These are phyloP conservation scores for Citrus australasica DNA, from an alignment of 345 rosid genomes.

Conservation along the genomic window DNA sequence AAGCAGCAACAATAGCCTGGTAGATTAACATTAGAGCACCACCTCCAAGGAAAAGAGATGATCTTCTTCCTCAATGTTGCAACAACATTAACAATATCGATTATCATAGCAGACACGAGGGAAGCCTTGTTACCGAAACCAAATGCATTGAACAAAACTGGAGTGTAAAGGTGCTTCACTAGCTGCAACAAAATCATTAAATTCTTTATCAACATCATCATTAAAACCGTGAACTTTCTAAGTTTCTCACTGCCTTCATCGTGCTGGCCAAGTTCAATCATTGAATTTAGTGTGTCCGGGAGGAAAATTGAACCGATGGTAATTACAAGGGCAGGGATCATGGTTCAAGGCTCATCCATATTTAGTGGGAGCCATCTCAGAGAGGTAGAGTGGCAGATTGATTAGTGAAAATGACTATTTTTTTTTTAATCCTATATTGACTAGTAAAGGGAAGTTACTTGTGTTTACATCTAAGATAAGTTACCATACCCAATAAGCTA, in stretches of 20 bases:
- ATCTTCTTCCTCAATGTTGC: constrained; percentile 83
- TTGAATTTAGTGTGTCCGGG: no score
- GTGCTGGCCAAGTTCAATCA: no score
- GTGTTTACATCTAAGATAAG: no score
- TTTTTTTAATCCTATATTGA: no score
- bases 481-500: no score
- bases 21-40: constrained; percentile 74
- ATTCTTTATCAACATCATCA: constrained; percentile 61
- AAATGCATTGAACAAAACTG: constrained; percentile 69
- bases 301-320: no score
- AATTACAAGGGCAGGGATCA: no score
- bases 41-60: constrained; percentile 66
- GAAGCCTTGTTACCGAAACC: constrained; percentile 69
- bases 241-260: no score
- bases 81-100: constrained; percentile 52
- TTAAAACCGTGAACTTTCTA: no score
- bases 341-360: constrained; percentile 75
- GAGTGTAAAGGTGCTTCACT: constrained; percentile 80
- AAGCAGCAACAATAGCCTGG: constrained; percentile 62
- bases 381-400: constrained; percentile 88
- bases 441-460: no score
- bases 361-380: constrained; percentile 94
- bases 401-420: neutral
- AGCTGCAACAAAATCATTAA: constrained; percentile 63
- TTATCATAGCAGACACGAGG: constrained; percentile 75